Evolutionary conservation across 352 stramenopile species (phyloP).

Genomic region (Peronospora destructor): DNA sequence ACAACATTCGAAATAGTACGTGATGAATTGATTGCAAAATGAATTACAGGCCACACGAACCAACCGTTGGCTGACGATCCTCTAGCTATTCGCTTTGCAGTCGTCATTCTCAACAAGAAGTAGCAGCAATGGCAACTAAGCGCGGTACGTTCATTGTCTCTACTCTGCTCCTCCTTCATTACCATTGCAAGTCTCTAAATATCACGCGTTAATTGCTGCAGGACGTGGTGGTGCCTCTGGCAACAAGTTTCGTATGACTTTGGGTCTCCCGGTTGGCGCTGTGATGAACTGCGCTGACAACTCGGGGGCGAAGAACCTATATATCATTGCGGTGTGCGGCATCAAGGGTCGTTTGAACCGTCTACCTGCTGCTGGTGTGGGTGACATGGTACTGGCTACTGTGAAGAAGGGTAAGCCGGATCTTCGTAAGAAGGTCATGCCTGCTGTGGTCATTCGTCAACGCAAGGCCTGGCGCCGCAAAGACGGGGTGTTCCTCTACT

Average conservation of each 20-base stretch:
- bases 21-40: background rate
- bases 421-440: constrained; percentile 99
- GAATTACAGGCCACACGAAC: background rate
- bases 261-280: constrained; percentile 97
- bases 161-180: background rate
- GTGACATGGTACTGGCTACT: constrained; percentile 99
- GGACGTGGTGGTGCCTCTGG: constrained; percentile 94
- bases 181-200: background rate
- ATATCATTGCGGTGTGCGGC: constrained; percentile 99
- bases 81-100: constrained; percentile 18
- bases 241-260: constrained; percentile 99
- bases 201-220: constrained; percentile 12
- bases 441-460: constrained; percentile 98
- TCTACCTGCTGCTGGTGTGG: constrained; percentile 96
- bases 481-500: constrained; percentile 99
- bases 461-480: constrained; percentile 99
- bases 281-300: constrained; percentile 99
- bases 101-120: constrained; percentile 83
- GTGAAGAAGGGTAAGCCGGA: constrained; percentile 99
- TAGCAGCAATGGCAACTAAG: constrained; percentile 77
- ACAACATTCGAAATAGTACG: background rate
- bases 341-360: constrained; percentile 99
- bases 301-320: constrained; percentile 99
- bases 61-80: constrained; percentile 27
- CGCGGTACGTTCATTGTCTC: constrained; percentile 48